Conservation (phyloP, 495 filamentous ascomycete genomes). For the Podospora appendiculata region DNA sequence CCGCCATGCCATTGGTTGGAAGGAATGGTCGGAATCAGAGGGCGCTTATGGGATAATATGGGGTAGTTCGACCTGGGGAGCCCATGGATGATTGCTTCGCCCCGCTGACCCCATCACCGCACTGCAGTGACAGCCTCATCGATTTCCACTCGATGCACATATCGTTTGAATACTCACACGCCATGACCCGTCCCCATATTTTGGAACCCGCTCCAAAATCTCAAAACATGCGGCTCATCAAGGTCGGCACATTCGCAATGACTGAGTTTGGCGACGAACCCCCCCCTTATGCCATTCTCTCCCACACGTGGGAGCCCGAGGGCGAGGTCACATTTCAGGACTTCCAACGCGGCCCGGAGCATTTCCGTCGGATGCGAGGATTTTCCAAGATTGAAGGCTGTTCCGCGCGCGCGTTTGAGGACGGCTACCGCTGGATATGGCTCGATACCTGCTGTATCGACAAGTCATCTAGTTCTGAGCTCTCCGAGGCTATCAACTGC, state of each 20-base stretch:
- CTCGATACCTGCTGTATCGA: constrained; percentile 35
- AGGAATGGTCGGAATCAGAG: too few species aligned
- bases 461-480: constrained; percentile 23
- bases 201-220: too few species aligned
- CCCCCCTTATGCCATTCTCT: constrained; percentile 29
- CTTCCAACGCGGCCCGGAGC: not conserved
- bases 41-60: too few species aligned
- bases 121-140: too few species aligned
- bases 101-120: too few species aligned
- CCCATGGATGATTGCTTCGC: too few species aligned
- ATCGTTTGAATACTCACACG: too few species aligned
- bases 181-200: too few species aligned
- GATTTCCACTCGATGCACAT: too few species aligned
- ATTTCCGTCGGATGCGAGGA: not conserved
- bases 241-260: not conserved
- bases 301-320: constrained; percentile 29
- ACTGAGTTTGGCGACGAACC: not conserved
- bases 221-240: not conserved
- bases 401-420: not conserved
- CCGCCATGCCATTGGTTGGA: too few species aligned
- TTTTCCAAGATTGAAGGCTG: constrained; percentile 2
- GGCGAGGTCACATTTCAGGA: constrained; percentile 21
- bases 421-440: constrained; percentile 27
- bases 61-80: too few species aligned
- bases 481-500: constrained; percentile 15